Base-by-base conservation (phyloP, 257 asterid genomes). In the Echium plantagineum region DNA sequence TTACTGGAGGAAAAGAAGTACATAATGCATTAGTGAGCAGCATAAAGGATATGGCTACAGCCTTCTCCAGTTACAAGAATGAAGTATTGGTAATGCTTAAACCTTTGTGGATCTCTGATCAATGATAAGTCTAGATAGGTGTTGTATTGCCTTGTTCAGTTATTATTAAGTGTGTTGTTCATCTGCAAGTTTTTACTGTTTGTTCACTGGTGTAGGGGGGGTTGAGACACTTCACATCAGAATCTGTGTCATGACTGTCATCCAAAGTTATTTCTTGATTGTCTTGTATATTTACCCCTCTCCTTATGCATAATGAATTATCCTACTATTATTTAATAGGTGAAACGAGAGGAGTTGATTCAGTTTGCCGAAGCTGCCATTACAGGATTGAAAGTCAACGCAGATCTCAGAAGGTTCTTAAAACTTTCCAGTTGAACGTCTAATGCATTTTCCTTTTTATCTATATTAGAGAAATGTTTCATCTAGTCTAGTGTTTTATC, bases 361-460 rank as follows among this genome's bases (percentile, higher is more conserved):
- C 98, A 85, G 78, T 91, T 91, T 75, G 89, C 89, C 21, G 98
- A 91, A 83, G 94, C 83, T 68, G 96, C 98, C 42, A 84, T 91
- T 63, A 85, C 98, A 69, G 98, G 98, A 52, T 70, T 91, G 82
- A 91, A 91, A 84, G 64, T 81, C 62, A 91, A 84, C 78, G 94
- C 94, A 32, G 96, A 84, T 56, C 59, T 82, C 54, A 77, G 79
- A 72, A 88, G 98, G 98, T 91, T 71, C 60, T 26, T 12, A 56
- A 56, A 56, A 22, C n/a, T 31, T 21, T 56, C 19, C 38, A 21
- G 16, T 24, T 56, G 3, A 16, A 19, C 4, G 21, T 24, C 21
- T 55, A 19, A 13, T 55, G 59, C 32, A 56, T n/a, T 21, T 21
- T 12, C 38, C 9, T 32, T 13, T 7, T 26, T 13, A 4, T 22